Evolutionary conservation across 371 early-diverging fungal genomes (phyloP).

Genomic region (Umbelopsis sp.): DNA sequence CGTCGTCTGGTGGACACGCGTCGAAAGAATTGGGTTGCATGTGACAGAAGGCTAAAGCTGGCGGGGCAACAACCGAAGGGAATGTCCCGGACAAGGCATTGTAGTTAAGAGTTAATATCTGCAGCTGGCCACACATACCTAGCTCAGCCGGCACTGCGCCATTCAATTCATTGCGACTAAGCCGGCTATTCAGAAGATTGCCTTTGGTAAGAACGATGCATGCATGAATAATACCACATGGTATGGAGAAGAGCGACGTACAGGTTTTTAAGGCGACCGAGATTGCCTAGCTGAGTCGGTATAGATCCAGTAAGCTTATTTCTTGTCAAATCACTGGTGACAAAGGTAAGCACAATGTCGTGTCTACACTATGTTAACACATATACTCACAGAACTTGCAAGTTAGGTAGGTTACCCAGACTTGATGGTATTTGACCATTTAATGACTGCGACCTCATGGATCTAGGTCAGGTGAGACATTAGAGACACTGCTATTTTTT

Average conservation of each 20-base stretch:
- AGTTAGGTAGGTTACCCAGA: slow-evolving; percentile 37
- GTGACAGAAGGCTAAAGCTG: slow-evolving; percentile 47
- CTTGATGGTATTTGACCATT: slow-evolving; percentile 38
- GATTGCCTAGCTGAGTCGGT: slow-evolving; percentile 45
- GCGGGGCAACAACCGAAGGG: slow-evolving; percentile 47
- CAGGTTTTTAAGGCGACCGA: slow-evolving; percentile 45
- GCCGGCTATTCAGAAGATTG: slow-evolving; percentile 31
- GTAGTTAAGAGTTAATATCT: slow-evolving; percentile 51
- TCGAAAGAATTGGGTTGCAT: slow-evolving; percentile 58
- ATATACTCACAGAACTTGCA: slow-evolving; percentile 43
- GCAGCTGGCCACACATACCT: slow-evolving; percentile 40
- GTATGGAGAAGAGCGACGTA: slow-evolving; percentile 25
- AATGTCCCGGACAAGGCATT: slow-evolving; percentile 55
- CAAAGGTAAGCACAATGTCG: neutral
- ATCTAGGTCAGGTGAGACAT: slow-evolving; percentile 24
- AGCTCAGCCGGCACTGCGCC: slow-evolving; percentile 52
- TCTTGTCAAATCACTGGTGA: slow-evolving; percentile 50
- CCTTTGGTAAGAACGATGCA: neutral
- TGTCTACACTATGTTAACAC: slow-evolving; percentile 23
- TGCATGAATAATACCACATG: neutral
- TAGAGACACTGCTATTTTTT: neutral
- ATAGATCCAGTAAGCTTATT: slow-evolving; percentile 55
- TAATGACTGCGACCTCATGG: slow-evolving; percentile 41
- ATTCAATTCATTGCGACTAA: slow-evolving; percentile 50
- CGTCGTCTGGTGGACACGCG: slow-evolving; percentile 48